Evolutionary conservation across 352 stramenopile species (phyloP).

Genomic region (Globisporangium recalcitrans): DNA sequence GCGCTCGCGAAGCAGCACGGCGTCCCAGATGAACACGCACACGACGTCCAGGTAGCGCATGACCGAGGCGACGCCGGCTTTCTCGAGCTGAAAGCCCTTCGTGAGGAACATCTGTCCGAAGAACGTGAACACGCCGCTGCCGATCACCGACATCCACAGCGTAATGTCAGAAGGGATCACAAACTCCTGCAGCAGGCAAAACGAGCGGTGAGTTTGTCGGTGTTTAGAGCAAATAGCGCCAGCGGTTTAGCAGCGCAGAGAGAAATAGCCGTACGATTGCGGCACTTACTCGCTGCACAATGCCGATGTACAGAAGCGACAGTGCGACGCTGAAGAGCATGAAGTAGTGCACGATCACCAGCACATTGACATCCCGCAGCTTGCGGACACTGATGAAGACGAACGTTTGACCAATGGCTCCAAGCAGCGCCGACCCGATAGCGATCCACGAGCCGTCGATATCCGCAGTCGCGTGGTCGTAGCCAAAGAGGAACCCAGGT

Average conservation of each 20-base stretch:
- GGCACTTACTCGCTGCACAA: slow-evolving; percentile 40
- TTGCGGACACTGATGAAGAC: slow-evolving; percentile 69
- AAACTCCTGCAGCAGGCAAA: background rate
- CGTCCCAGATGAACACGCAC: background rate
- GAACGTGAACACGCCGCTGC: background rate
- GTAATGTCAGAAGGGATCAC: background rate
- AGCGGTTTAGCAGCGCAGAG: too few relatives aligned
- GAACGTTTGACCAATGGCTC: slow-evolving; percentile 57
- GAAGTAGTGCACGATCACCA: slow-evolving; percentile 78
- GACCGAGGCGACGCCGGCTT: background rate
- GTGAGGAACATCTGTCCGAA: background rate
- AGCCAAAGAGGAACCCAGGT: slow-evolving; percentile 36
- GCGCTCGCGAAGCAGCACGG: background rate
- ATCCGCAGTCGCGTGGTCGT: slow-evolving; percentile 31
- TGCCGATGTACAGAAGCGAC: slow-evolving; percentile 45
- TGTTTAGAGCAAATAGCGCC: background rate
- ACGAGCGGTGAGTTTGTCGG: background rate
- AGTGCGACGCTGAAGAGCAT: slow-evolving; percentile 52
- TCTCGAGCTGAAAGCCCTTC: background rate
- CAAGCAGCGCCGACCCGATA: slow-evolving; percentile 43
- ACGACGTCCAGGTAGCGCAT: background rate
- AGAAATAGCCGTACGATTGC: too few relatives aligned
- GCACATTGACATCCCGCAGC: slow-evolving; percentile 46
- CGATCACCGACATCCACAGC: background rate
- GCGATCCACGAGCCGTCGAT: slow-evolving; percentile 47